These are phyloP conservation scores for Candida golubevii DNA, from an alignment of 805 yeast genomes.

Conservation along the genomic window DNA sequence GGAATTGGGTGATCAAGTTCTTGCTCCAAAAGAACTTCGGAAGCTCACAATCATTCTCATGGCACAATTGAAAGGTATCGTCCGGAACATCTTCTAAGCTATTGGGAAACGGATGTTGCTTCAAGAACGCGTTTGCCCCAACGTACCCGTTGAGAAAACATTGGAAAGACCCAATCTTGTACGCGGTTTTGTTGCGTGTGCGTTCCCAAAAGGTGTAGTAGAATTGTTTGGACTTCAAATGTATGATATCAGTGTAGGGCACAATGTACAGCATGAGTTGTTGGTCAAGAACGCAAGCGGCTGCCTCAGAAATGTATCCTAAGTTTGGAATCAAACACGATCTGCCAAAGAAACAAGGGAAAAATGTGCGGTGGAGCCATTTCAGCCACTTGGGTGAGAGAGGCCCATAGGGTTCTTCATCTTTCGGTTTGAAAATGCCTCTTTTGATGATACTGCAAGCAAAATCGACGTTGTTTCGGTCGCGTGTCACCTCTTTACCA, in stretches of 20 bases:
- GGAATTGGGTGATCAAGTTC: constrained; percentile 44
- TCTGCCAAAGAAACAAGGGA: constrained; percentile 75
- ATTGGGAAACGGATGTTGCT: constrained; percentile 51
- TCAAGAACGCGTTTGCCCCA: constrained; percentile 59
- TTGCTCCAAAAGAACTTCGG: constrained; percentile 50
- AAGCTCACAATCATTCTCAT: constrained; percentile 7
- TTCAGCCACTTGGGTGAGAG: constrained; percentile 75
- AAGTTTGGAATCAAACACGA: constrained; percentile 68
- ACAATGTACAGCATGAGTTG: constrained; percentile 57
- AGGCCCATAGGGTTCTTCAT: constrained; percentile 79
- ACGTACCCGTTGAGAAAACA: constrained; percentile 53
- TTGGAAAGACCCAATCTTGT: constrained; percentile 66
- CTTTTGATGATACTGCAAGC: constrained; percentile 23
- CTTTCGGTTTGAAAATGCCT: constrained; percentile 74
- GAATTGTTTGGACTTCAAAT: constrained; percentile 45
- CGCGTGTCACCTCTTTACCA: constrained; percentile 11
- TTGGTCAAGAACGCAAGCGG: constrained; percentile 62
- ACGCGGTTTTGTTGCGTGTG: constrained; percentile 8
- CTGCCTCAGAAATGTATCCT: constrained; percentile 69
- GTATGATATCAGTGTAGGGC: constrained; percentile 60
- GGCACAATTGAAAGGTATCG: constrained; percentile 6
- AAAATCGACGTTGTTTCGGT: constrained; percentile 8
- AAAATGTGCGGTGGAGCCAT: constrained; percentile 70
- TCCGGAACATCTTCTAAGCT: constrained; percentile 16
- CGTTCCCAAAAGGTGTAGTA: constrained; percentile 51